Base-by-base conservation (phyloP, 345 rosid genomes). In the Populus deltoides region DNA sequence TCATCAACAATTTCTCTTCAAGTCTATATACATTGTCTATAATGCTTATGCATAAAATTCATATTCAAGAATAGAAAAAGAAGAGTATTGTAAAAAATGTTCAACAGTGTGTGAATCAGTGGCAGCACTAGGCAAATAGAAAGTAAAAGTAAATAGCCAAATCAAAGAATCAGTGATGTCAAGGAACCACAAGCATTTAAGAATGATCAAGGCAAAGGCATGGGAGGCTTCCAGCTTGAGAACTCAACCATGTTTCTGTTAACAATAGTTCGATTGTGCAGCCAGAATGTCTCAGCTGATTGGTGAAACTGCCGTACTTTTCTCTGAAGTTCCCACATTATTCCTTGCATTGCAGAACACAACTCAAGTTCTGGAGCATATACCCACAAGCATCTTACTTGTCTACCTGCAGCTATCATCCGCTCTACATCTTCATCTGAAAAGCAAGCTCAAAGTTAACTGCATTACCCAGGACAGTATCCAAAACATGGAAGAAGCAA, bases 261-360 rank as follows among this genome's bases (percentile, higher is more conserved):
- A 67, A 93, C 93, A 68, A 88, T 57, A 55, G 97, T 83, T 39
- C 86, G 83, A 82, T 96, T 90, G 82, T 92, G 99, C 84, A 96
- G 87, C 99, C 99, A 96, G 86, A 93, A 96, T 70, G 99, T 96
- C 83, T 91, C 98, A 0, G 92, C 79, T 8, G 98, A 96, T 68
- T 88, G 99, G 74, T 96, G 97, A 79, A 96, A 96, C 55, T 85
- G 87, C 90, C 98, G 89, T 73, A 89, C 93, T 88, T 92, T 96
- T 75, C 94, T 90, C 79, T 93, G 99, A 77, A 96, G 94, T 81
- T 96, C 98, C 99, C 97, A 93, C 77, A 96, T 12, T 75, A 96
- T 83, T 75, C 94, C 99, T 83, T 77, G 85, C 84, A 89, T 90
- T 33, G 98, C 93, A 63, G 98, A 93, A 77, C 99, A 96, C 2